A percentile compares a stretch with the other conserved stretches of the same genome.
Conservation (phyloP, 1,284 basidiomycete genomes). For the Schizopora paradoxa region DNA sequence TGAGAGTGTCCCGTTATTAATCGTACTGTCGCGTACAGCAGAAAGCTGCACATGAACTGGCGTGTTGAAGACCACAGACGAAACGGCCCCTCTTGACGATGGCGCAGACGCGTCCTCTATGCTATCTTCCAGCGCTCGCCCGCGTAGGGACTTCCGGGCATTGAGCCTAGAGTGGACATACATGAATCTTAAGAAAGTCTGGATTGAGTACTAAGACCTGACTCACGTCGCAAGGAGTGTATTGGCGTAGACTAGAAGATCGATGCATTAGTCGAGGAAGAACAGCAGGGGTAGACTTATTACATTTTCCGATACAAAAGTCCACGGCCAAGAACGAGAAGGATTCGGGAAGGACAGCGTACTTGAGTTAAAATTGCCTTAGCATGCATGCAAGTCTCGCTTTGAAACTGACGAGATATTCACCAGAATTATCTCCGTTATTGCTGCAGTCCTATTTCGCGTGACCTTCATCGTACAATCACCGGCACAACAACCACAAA, state of each 20-base stretch:
- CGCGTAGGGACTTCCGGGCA: constrained; percentile 32
- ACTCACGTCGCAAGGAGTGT: constrained; percentile 33
- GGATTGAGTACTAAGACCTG: neutral
- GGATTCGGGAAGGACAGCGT: constrained; percentile 33
- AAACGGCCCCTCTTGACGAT: too few relatives aligned
- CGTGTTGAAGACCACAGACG: too few relatives aligned
- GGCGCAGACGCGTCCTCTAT: too few relatives aligned
- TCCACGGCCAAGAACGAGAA: constrained; percentile 41
- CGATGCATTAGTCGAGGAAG: neutral
- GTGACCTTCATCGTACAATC: neutral
- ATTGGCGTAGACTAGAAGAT: constrained; percentile 38
- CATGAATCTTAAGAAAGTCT: neutral
- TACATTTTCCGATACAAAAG: constrained; percentile 43
- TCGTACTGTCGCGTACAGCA: too few relatives aligned
- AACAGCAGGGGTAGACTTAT: neutral
- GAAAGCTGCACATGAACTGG: too few relatives aligned
- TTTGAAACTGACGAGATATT: neutral
- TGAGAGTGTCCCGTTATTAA: too few relatives aligned
- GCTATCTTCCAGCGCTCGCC: constrained; percentile 17
- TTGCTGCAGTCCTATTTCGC: constrained; percentile 31
- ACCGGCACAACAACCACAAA: neutral
- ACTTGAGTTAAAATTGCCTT: constrained; percentile 22
- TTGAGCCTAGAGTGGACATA: constrained; percentile 29
- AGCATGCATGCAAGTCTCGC: neutral
- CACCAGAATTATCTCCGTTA: constrained; percentile 36